A percentile compares a stretch with the other conserved stretches of the same genome.
phyloP scores from a whole-genome alignment of 352 stramenopile species.

The Globisporangium echinulatum region DNA sequence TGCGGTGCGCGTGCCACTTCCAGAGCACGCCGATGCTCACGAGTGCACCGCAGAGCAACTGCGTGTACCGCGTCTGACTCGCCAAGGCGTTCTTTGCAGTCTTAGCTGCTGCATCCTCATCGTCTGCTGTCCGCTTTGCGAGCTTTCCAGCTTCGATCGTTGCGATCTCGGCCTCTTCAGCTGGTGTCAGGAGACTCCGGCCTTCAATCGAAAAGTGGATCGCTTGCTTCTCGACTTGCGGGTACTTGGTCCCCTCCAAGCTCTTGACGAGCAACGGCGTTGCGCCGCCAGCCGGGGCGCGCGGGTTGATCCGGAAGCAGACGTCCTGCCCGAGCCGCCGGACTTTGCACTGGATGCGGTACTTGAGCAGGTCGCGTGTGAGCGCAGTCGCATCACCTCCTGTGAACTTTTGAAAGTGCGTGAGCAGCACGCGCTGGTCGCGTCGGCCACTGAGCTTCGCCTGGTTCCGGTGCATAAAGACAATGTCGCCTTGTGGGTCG shows the following conservation, averaged over 20 bases:
- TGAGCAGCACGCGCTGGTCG: slow-evolving; percentile 55
- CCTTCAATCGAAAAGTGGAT: slow-evolving; percentile 79
- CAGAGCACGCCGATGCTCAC: slow-evolving; percentile 8
- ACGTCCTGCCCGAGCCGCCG: slow-evolving; percentile 48
- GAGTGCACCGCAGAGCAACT: slow-evolving; percentile 7
- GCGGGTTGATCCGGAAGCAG: slow-evolving; percentile 57
- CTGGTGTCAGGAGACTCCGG: slow-evolving; percentile 38
- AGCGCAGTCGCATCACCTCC: slow-evolving; percentile 47
- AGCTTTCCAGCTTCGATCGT: slow-evolving; percentile 24
- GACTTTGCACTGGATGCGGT: slow-evolving; percentile 61
- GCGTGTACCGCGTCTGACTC: slow-evolving; percentile 12
- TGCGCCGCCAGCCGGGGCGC: slow-evolving; percentile 22
- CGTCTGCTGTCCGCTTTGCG: slow-evolving; percentile 2
- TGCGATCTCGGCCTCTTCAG: slow-evolving; percentile 52
- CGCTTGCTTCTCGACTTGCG: slow-evolving; percentile 54
- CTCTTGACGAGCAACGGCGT: slow-evolving; percentile 54
- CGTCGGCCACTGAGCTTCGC: slow-evolving; percentile 61
- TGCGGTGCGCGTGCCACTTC: slow-evolving; percentile 12
- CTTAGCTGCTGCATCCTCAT: slow-evolving; percentile 18
- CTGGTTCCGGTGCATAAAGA: slow-evolving; percentile 82
- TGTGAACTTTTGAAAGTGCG: slow-evolving; percentile 72
- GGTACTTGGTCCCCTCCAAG: slow-evolving; percentile 49
- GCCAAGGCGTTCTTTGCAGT: background rate
- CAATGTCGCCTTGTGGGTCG: slow-evolving; percentile 57
- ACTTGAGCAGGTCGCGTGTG: slow-evolving; percentile 56